These are phyloP conservation scores for Debaryomycetaceae sp. DNA, from an alignment of 1,139 yeast species.

Conservation along the genomic window DNA sequence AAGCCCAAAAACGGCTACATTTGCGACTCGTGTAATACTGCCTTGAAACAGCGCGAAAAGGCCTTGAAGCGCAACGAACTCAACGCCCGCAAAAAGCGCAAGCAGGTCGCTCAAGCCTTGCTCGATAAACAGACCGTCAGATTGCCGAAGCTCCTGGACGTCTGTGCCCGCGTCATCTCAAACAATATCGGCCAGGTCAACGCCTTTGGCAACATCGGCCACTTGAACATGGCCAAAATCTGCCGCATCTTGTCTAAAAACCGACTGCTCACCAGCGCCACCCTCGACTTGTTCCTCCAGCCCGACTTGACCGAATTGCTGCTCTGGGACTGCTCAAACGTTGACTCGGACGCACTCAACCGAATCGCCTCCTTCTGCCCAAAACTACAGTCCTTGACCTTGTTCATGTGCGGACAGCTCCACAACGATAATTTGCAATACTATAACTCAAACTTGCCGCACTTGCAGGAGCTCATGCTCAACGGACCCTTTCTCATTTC, in stretches of 20 bases:
- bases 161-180: conserved; percentile 64
- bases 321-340: conserved; percentile 88
- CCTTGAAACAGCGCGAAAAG: conserved; percentile 30
- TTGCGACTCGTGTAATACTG: conserved; percentile 55
- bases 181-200: conserved; percentile 69
- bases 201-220: conserved; percentile 70
- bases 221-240: conserved; percentile 47
- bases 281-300: conserved; percentile 62
- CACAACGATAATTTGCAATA: conserved; percentile 67
- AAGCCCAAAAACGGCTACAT: conserved; percentile 44
- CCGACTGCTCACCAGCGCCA: conserved; percentile 61
- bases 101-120: conserved; percentile 73
- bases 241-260: conserved; percentile 71
- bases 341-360: conserved; percentile 54
- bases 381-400: conserved; percentile 47
- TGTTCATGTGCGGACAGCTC: conserved; percentile 89
- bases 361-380: conserved; percentile 78
- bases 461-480: conserved; percentile 43
- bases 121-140: conserved; percentile 56
- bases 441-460: conserved; percentile 44
- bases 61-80: conserved; percentile 40
- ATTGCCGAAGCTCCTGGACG: conserved; percentile 68
- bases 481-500: conserved; percentile 87
- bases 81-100: conserved; percentile 61
- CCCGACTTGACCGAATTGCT: conserved; percentile 47